Conservation (phyloP, 108 stramenopile species). For the Ochromonas danica region DNA sequence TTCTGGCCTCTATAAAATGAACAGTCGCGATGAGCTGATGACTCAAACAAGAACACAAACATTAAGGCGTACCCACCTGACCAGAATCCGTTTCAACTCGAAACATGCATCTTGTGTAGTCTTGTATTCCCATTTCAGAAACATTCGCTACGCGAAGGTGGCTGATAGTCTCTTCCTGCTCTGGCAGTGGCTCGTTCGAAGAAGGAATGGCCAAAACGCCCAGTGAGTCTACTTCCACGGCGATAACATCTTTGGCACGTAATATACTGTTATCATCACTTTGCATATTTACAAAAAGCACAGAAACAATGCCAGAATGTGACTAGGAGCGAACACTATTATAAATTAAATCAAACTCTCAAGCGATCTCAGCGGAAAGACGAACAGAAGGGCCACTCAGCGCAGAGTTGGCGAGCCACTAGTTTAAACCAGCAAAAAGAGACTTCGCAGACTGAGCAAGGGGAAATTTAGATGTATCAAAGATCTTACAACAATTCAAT, state of each 20-base stretch:
- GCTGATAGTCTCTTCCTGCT: neutral
- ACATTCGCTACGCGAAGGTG: neutral
- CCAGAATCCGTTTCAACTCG: neutral
- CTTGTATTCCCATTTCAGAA: neutral
- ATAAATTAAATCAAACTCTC: too few relatives aligned
- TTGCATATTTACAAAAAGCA: too few relatives aligned
- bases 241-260: neutral
- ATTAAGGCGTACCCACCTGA: conserved; percentile 6
- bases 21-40: neutral
- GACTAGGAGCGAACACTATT: too few relatives aligned
- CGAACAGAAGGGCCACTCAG: too few relatives aligned
- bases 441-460: too few relatives aligned
- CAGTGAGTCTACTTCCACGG: neutral
- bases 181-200: conserved; percentile 11
- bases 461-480: too few relatives aligned
- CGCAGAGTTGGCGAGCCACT: too few relatives aligned
- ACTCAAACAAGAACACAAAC: neutral
- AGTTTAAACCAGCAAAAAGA: too few relatives aligned
- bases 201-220: neutral
- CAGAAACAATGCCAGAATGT: too few relatives aligned
- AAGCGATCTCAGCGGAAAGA: too few relatives aligned
- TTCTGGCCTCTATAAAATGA: neutral
- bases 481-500: too few relatives aligned
- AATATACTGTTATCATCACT: too few relatives aligned
- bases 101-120: neutral